A percentile compares a stretch with the other conserved stretches of the same genome.
Conservation (phyloP, 2,329 filamentous ascomycete species). For the Eutypella sp. region DNA sequence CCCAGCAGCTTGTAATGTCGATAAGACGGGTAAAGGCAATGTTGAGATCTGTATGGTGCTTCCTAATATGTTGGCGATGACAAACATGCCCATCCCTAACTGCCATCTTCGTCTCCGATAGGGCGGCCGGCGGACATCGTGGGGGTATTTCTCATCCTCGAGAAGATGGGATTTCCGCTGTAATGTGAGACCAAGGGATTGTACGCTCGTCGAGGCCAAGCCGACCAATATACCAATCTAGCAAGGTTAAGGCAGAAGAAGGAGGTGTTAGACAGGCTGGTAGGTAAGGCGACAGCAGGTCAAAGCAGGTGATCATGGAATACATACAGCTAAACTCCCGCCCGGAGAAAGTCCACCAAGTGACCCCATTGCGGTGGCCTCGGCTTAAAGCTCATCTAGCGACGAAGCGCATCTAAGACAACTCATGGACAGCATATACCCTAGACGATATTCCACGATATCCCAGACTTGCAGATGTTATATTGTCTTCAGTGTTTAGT, state of each 20-base stretch:
- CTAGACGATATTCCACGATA: no score
- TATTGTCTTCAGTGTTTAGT: no score
- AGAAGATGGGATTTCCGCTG: slow-evolving; percentile 98
- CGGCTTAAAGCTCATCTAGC: slow-evolving; percentile 43
- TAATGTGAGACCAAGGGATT: slow-evolving; percentile 89
- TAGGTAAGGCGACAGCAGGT: slow-evolving; percentile 9
- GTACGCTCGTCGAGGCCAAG: slow-evolving; percentile 86
- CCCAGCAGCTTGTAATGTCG: slow-evolving; percentile 90
- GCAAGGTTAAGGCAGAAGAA: slow-evolving; percentile 4
- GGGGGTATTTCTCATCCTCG: slow-evolving; percentile 85
- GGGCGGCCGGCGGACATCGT: slow-evolving; percentile 76
- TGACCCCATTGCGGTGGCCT: slow-evolving; percentile 57
- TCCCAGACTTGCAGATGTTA: no score
- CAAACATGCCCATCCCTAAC: slow-evolving; percentile 95
- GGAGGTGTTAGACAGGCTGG: slow-evolving; percentile 17
- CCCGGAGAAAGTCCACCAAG: slow-evolving; percentile 72
- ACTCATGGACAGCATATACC: slow-evolving; percentile 17
- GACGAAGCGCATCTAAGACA: slow-evolving; percentile 16
- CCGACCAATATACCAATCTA: slow-evolving; percentile 92
- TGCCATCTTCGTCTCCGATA: slow-evolving; percentile 93
- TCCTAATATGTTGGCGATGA: slow-evolving; percentile 87
- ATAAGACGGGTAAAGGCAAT: slow-evolving; percentile 86
- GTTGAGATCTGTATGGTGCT: slow-evolving; percentile 98
- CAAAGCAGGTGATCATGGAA: neutral
- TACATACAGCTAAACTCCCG: slow-evolving; percentile 43